Conservation (phyloP, 2,329 filamentous ascomycete genomes). For the Sporothrix brasiliensis region DNA sequence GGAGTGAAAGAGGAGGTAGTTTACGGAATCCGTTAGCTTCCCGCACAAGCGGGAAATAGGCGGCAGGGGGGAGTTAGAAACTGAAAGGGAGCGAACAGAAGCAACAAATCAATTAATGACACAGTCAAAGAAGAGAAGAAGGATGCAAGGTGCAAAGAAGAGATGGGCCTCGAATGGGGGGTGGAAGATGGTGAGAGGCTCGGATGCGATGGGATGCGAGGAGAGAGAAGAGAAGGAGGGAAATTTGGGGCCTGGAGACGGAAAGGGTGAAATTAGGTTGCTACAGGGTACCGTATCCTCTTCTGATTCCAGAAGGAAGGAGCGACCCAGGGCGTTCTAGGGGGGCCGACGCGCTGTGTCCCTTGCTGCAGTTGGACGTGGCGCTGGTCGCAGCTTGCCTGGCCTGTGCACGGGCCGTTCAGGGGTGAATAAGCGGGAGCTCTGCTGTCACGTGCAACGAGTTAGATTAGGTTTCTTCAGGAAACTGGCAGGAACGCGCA, state of each 20-base stretch:
- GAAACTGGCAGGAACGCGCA: constrained; percentile 23
- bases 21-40: constrained; percentile 27
- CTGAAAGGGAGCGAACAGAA: constrained; percentile 17
- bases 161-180: constrained; percentile 26
- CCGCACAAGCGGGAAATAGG: constrained; percentile 31
- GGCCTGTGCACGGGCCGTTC: constrained; percentile 34
- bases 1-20: constrained; percentile 13
- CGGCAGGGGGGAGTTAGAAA: constrained; percentile 8
- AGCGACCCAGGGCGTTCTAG: constrained; percentile 24
- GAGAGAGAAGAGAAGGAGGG: constrained; percentile 27
- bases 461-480: constrained; percentile 25
- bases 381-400: constrained; percentile 31
- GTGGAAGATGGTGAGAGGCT: constrained; percentile 26
- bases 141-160: constrained; percentile 4
- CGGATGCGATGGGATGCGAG: constrained; percentile 31
- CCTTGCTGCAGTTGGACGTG: constrained; percentile 6
- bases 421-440: constrained; percentile 34
- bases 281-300: constrained; percentile 35
- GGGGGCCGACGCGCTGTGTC: constrained; percentile 27
- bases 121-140: constrained; percentile 31
- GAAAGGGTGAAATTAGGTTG: constrained; percentile 33
- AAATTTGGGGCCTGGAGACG: constrained; percentile 29
- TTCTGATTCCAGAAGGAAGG: constrained; percentile 31
- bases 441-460: constrained; percentile 31
- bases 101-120: constrained; percentile 31